Percentiles rank a stretch among this genome's conserved stretches.
phyloP scores from a whole-genome alignment of 2,329 filamentous ascomycete genomes.

The Colletotrichum musae region DNA sequence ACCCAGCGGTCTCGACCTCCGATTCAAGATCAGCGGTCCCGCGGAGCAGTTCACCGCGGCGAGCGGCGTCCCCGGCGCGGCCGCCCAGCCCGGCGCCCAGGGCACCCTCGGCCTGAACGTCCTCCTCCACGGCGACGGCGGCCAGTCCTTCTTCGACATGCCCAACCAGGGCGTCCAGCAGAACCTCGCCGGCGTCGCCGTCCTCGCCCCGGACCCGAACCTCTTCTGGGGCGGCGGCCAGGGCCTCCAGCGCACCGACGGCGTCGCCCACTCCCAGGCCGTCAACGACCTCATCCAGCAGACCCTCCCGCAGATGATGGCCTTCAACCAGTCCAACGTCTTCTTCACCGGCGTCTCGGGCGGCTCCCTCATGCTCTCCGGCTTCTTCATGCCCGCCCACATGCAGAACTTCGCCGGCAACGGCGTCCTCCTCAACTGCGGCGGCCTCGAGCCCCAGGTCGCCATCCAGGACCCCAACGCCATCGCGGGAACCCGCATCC shows the following conservation, averaged over 20 bases:
- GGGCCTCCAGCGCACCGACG: slow-evolving; percentile 67
- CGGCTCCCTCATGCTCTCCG: slow-evolving; percentile 66
- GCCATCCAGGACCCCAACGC: slow-evolving; percentile 60
- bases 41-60: slow-evolving; percentile 66
- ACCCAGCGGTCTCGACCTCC: slow-evolving; percentile 64
- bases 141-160: slow-evolving; percentile 71
- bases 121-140: slow-evolving; percentile 72
- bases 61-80: slow-evolving; percentile 58
- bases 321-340: slow-evolving; percentile 66
- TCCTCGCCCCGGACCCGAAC: slow-evolving; percentile 68
- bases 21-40: slow-evolving; percentile 70
- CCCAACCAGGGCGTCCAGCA: slow-evolving; percentile 67
- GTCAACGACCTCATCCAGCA: slow-evolving; percentile 66
- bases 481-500: slow-evolving; percentile 63
- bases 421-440: slow-evolving; percentile 71
- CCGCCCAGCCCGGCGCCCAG: slow-evolving; percentile 41
- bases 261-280: slow-evolving; percentile 68
- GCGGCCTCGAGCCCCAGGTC: slow-evolving; percentile 68
- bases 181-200: slow-evolving; percentile 66
- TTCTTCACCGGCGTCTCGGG: slow-evolving; percentile 72
- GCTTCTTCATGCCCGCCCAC: slow-evolving; percentile 71
- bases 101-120: slow-evolving; percentile 67
- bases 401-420: slow-evolving; percentile 64
- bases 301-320: slow-evolving; percentile 66
- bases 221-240: slow-evolving; percentile 71